phyloP scores from a whole-genome alignment of 23 red algal genomes.

The Gracilariopsis chorda region DNA sequence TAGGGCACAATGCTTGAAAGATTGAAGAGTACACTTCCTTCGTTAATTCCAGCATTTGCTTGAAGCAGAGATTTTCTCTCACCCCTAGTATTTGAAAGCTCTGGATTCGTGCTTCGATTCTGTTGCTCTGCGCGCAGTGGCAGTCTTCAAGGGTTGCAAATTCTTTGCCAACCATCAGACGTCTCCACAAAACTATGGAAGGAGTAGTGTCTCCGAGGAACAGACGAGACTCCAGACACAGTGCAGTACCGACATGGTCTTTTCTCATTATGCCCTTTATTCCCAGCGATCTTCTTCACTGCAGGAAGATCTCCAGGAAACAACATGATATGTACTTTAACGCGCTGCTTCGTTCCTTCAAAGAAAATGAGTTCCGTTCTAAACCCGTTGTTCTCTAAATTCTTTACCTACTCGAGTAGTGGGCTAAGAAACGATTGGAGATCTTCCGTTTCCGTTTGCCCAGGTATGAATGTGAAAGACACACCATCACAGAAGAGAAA shows the following conservation, averaged over 20 bases:
- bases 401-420: background rate
- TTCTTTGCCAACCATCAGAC: background rate
- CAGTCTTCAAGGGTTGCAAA: background rate
- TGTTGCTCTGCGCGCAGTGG: background rate
- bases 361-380: background rate
- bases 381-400: background rate
- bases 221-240: background rate
- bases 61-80: background rate
- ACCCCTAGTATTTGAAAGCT: background rate
- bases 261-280: background rate
- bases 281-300: background rate
- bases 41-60: background rate
- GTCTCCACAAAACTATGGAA: background rate
- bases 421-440: background rate
- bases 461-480: too few relatives aligned
- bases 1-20: constrained; percentile 7
- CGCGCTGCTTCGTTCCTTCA: background rate
- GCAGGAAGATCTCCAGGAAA: background rate
- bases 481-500: background rate
- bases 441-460: background rate
- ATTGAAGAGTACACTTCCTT: background rate
- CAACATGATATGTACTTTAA: background rate
- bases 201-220: background rate
- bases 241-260: background rate
- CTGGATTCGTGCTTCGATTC: background rate